Base-by-base conservation (phyloP, 768 basidiomycete genomes). In the Holtermannia corniformis region DNA sequence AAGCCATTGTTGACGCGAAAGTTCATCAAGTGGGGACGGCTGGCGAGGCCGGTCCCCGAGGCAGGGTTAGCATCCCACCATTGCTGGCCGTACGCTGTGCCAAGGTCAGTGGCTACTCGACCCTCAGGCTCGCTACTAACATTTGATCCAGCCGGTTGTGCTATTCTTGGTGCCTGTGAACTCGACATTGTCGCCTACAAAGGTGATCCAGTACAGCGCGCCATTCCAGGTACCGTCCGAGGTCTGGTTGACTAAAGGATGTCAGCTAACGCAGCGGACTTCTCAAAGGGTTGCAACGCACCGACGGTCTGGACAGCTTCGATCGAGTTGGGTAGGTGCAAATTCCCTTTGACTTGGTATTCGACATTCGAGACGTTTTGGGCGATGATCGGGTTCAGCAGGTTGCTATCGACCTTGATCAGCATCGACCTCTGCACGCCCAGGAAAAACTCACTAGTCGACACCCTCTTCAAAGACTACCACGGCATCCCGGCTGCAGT, bases 1-100 rank as follows among this genome's bases (percentile, higher is more conserved):
- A 50, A 46, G n/a, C 76, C 76, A 43, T 74, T 75, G 5, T 76
- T 77, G 7, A 77, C 75, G 49, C 77, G 77, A 67, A 77, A 78
- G 1, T 76, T 76, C 25, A 76, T 75, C 10, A 79, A 71, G 55
- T 79, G 77, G 20, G 78, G 78, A 19, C 77, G 73, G 26, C 26
- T 42, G 19, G 54, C 44, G n/a, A 58, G 49, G 61, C 74, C 49
- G 49, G 77, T 76, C 32, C 70, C 63, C 51, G 75, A 76, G 14
- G 41, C 48, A 4, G 47, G 42, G 20, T 75, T 76, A 47, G 74
- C 67, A 51, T 78, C 72, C 77, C 78, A 78, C 77, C 77, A 78
- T 54, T 77, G 75, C 55, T 78, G 75, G n/a, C 78, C 77, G 52
- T 75, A 76, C 2, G 54, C 59, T 61, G 37, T 3, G 16, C 5